phyloP scores from a whole-genome alignment of 2,329 filamentous ascomycete genomes.

The Epichloe aotearoae region DNA sequence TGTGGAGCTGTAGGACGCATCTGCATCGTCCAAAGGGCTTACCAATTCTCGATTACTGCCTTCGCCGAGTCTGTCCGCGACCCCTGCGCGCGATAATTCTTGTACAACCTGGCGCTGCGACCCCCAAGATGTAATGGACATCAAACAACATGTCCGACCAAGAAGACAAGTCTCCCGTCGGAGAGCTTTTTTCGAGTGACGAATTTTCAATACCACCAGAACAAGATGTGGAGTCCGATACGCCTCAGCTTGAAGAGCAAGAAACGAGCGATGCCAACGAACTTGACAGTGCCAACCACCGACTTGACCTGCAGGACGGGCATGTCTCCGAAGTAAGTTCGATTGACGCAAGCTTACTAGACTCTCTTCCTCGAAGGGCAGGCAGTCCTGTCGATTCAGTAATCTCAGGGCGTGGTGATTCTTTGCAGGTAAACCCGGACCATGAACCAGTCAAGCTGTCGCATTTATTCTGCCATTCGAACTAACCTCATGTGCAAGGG shows the following conservation, averaged over 20 bases:
- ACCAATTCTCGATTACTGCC: neutral
- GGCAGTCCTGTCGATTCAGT: conserved; percentile 58
- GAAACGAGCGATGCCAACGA: neutral
- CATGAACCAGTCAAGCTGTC: neutral
- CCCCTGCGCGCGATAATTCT: neutral
- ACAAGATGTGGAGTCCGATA: conserved; percentile 10
- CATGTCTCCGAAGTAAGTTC: conserved; percentile 38
- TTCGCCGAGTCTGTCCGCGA: neutral
- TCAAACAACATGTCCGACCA: conserved; percentile 32
- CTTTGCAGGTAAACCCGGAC: conserved; percentile 49
- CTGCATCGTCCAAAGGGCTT: neutral
- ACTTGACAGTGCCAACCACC: conserved; percentile 18
- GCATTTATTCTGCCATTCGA: neutral
- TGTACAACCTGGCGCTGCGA: neutral
- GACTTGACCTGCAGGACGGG: conserved; percentile 29
- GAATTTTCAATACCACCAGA: conserved; percentile 27
- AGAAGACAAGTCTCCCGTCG: conserved; percentile 29
- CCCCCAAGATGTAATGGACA: conserved; percentile 24
- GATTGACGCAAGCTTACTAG: conserved; percentile 31
- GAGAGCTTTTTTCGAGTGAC: conserved; percentile 27
- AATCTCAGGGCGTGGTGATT: conserved; percentile 67
- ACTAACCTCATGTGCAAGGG: conserved; percentile 32
- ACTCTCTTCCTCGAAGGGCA: conserved; percentile 37
- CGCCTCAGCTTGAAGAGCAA: conserved; percentile 4
- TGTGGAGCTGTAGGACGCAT: neutral